These are phyloP conservation scores for Aurantiochytrium sp. DNA, from an alignment of 108 stramenopile genomes.

Conservation along the genomic window DNA sequence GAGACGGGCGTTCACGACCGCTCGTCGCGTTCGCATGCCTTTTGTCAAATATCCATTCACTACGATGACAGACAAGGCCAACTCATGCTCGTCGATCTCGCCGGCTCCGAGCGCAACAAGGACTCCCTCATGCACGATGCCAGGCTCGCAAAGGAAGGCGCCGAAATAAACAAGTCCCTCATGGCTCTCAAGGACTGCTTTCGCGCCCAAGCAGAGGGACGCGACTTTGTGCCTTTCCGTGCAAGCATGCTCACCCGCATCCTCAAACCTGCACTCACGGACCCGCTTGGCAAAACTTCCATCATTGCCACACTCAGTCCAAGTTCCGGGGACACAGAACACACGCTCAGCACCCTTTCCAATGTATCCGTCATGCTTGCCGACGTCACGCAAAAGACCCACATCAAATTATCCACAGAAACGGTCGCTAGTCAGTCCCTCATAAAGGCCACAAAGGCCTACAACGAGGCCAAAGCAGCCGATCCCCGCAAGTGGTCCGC, in stretches of 20 bases:
- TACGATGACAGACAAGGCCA: slow-evolving; percentile 8
- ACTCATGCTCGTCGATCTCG: slow-evolving; percentile 50
- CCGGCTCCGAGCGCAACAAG: slow-evolving; percentile 64
- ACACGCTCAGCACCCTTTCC: slow-evolving; percentile 59
- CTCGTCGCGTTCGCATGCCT: slow-evolving; percentile 41
- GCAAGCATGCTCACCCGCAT: slow-evolving; percentile 55
- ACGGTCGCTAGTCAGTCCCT: neutral
- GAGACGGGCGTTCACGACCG: slow-evolving; percentile 58
- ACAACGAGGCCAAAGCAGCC: neutral
- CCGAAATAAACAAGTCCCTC: slow-evolving; percentile 64
- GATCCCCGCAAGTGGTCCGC: slow-evolving; percentile 1
- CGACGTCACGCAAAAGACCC: neutral
- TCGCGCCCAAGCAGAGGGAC: slow-evolving; percentile 42
- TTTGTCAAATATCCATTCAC: slow-evolving; percentile 39
- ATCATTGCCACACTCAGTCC: slow-evolving; percentile 61
- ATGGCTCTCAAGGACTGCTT: slow-evolving; percentile 67
- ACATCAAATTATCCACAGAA: neutral
- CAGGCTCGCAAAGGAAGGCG: slow-evolving; percentile 56
- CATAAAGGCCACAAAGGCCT: neutral
- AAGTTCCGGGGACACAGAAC: slow-evolving; percentile 59
- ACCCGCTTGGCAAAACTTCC: slow-evolving; percentile 40
- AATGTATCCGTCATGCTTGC: slow-evolving; percentile 41
- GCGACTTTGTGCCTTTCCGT: slow-evolving; percentile 37
- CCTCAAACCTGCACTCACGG: slow-evolving; percentile 51
- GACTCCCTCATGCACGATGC: slow-evolving; percentile 50